Percentiles rank a stretch among this genome's conserved stretches.
phyloP scores from a whole-genome alignment of 148 eudicot species.

The Cornus suecica region DNA sequence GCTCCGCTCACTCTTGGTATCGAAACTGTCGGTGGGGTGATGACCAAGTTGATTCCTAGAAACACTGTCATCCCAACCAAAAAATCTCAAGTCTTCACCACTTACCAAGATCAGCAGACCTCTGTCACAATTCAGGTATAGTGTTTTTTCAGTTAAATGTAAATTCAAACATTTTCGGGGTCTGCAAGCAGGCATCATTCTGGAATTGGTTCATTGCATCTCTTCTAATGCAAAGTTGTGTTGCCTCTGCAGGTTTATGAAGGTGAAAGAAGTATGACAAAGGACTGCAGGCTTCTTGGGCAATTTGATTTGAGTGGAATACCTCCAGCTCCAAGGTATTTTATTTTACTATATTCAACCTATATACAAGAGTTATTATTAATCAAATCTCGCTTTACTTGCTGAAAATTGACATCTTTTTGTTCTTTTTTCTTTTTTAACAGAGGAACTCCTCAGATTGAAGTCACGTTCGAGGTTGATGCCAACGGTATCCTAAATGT shows the following conservation, averaged over 20 bases:
- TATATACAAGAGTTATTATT: background rate
- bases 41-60: slow-evolving; percentile 87
- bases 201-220: background rate
- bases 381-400: background rate
- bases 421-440: slow-evolving; percentile 4
- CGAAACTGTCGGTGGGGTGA: slow-evolving; percentile 81
- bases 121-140: slow-evolving; percentile 69
- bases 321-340: slow-evolving; percentile 75
- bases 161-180: too few species aligned
- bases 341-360: background rate
- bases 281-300: slow-evolving; percentile 66
- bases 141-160: background rate
- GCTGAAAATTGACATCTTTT: background rate
- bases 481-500: slow-evolving; percentile 68
- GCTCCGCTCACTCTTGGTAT: slow-evolving; percentile 78
- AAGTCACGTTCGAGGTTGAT: slow-evolving; percentile 79
- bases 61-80: slow-evolving; percentile 80
- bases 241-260: slow-evolving; percentile 48
- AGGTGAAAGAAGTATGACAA: slow-evolving; percentile 75
- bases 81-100: slow-evolving; percentile 77
- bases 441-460: slow-evolving; percentile 82
- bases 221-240: background rate
- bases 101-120: slow-evolving; percentile 84
- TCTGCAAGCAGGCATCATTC: background rate
- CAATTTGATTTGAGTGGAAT: slow-evolving; percentile 66